Evolutionary conservation across 495 filamentous ascomycete genomes (phyloP), one percentile per base, ranked within the genome.

Genomic region (Hypoxylon crocopeplum): DNA sequence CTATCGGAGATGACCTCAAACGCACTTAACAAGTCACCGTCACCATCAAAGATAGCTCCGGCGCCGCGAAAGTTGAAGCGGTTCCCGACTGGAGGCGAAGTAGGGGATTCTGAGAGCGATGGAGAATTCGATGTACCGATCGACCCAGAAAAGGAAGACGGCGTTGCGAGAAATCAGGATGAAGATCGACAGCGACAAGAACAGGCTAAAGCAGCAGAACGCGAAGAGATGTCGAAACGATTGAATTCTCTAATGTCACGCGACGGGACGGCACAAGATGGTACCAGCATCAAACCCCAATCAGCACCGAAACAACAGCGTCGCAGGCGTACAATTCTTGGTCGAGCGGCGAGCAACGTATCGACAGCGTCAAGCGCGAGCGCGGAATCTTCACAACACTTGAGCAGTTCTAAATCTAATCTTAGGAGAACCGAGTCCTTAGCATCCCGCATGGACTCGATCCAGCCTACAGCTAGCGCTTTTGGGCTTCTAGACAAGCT

Each of bases 261-360:
- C 49, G 66, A 63, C 30, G 64, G 44, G 1, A 49, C 25, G 24
- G 57, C 34, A 54, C 69, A 41, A 19, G 57, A 50, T n/a, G 37
- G 45, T 15, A 29, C 46, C 30, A 48, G 47, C 16, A 8, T 34
- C 24, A 56, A 61, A 15, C 58, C 63, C 32, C 66, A 54, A 47
- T 59, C 51, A 37, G 68, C 36, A 56, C 60, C 46, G 48, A 51
- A 40, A 27, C 67, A 62, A 41, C 62, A 54, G 11, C 67, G 73
- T 1, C 69, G 77, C 5, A 73, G 75, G 24, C 74, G 75, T 4
- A 64, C 77, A 34, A 78, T 83, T 19, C 51, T 84, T 1, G 81
- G 80, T 20, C 73, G 82, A 29, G 80, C 75, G 0, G 60, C 76
- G 8, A 83, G 80, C 56, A 84, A 82, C 56, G 72, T 75, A 0